Percentiles rank a stretch among this genome's conserved stretches.
Evolutionary conservation across 1,284 basidiomycete species (phyloP).

Genomic region (Xerocomus tenax): DNA sequence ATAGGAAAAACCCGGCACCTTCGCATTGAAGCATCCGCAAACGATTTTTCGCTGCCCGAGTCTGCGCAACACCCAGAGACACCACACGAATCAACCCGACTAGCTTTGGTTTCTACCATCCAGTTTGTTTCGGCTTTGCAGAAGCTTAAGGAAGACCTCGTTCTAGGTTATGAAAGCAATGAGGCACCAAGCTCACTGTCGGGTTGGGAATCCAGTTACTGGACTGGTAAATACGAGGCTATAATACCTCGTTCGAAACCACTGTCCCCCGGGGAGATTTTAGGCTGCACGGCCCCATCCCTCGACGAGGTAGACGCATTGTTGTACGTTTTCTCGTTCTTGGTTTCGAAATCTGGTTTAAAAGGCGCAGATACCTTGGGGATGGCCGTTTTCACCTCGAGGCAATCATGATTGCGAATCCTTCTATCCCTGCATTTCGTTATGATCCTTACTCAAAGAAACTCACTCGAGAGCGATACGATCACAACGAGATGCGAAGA

Average conservation of each 20-base stretch:
- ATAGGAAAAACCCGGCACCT: conserved; percentile 48
- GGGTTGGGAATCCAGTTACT: conserved; percentile 29
- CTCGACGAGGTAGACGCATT: conserved; percentile 77
- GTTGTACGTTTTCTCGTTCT: conserved; percentile 47
- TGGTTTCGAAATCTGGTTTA: conserved; percentile 14
- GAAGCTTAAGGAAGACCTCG: conserved; percentile 72
- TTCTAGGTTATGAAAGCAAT: conserved; percentile 29
- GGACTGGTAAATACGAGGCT: conserved; percentile 66
- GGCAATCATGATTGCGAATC: conserved; percentile 98
- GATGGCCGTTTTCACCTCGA: conserved; percentile 98
- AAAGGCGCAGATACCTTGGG: conserved; percentile 74
- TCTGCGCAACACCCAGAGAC: neutral
- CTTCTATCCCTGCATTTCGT: conserved; percentile 89
- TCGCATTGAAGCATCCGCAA: conserved; percentile 41
- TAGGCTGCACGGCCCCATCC: conserved; percentile 92
- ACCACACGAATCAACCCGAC: conserved; percentile 45
- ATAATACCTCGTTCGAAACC: conserved; percentile 88
- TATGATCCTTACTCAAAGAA: conserved; percentile 99
- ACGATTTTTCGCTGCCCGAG: conserved; percentile 4
- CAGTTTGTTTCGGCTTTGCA: conserved; percentile 91
- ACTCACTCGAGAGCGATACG: conserved; percentile 86
- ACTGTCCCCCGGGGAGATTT: conserved; percentile 90
- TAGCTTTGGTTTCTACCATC: conserved; percentile 90
- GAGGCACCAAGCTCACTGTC: neutral
- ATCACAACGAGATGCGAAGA: conserved; percentile 81